Conservation (phyloP, 2,329 filamentous ascomycete species). For the Mycosphaerella sp. region DNA sequence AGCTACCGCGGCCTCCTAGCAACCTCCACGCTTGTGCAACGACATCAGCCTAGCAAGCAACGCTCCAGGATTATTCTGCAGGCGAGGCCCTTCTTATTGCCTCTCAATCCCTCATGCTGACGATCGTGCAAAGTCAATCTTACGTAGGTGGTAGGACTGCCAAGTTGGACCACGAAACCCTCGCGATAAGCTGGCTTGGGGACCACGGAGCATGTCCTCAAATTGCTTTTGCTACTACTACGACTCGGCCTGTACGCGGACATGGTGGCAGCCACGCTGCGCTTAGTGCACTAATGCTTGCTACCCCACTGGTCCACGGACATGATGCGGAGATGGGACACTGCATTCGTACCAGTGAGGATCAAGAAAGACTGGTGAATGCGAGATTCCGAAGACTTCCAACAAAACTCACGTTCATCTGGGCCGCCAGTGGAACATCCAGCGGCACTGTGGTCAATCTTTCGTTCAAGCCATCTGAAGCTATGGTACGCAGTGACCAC, state of each 20-base stretch:
- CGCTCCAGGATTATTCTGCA: not conserved
- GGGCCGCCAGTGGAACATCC: too few species aligned
- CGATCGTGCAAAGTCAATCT: slow-evolving; percentile 15
- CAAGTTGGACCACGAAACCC: not conserved
- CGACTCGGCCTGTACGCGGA: not conserved
- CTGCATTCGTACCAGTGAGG: not conserved
- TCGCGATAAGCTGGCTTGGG: not conserved
- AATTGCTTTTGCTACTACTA: not conserved
- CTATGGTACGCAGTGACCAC: too few species aligned
- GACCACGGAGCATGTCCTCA: not conserved
- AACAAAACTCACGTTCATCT: too few species aligned
- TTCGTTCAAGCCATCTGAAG: too few species aligned
- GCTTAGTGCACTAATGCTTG: not conserved
- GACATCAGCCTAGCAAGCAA: slow-evolving; percentile 3
- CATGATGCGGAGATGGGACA: not conserved
- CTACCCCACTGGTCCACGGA: not conserved
- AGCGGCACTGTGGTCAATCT: too few species aligned
- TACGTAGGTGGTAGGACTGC: not conserved
- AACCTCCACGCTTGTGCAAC: slow-evolving; percentile 4
- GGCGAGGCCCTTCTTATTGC: not conserved
- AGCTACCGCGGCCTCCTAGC: slow-evolving; percentile 6
- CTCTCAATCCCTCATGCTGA: not conserved
- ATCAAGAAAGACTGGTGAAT: not conserved
- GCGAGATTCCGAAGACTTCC: not conserved
- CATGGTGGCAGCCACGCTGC: not conserved